Evolutionary conservation across 441 rosid species (phyloP).

Genomic region (Codiaeum variegatum): DNA sequence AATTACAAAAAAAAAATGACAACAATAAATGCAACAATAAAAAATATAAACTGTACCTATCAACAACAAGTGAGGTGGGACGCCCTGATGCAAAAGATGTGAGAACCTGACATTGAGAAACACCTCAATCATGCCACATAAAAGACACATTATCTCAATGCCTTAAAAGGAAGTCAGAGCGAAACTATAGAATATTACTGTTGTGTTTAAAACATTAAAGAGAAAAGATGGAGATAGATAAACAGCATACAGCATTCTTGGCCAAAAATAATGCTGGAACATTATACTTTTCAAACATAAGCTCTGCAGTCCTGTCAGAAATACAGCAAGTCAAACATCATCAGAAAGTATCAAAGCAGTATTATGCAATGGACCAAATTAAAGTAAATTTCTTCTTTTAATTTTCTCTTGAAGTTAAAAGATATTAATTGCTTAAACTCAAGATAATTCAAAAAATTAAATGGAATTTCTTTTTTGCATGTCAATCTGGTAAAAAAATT

Average conservation of each 20-base stretch:
- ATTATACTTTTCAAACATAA: conserved; percentile 94
- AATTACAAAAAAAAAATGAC: background rate
- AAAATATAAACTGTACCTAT: conserved; percentile 52
- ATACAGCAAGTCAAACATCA: conserved; percentile 18
- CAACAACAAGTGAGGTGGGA: conserved; percentile 94
- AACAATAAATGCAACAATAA: conserved; percentile 2
- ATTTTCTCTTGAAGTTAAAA: background rate
- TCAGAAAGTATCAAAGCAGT: conserved; percentile 4
- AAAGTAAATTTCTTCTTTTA: background rate
- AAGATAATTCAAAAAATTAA: background rate
- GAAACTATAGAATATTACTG: background rate
- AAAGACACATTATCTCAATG: conserved; percentile 5
- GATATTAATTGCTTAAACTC: background rate
- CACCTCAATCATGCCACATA: conserved; percentile 18
- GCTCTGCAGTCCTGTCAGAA: conserved; percentile 86
- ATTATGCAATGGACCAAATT: background rate
- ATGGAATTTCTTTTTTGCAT: background rate
- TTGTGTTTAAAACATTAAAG: background rate
- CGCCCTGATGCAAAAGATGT: conserved; percentile 99
- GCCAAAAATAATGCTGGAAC: conserved; percentile 96
- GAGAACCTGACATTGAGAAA: conserved; percentile 67
- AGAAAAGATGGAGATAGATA: conserved; percentile 8
- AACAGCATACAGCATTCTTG: conserved; percentile 78
- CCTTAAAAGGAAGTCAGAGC: conserved; percentile 9
- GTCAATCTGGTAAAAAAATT: background rate